Conservation (phyloP, 192 early-diverging fungal genomes). For the Podila clonocystis region DNA sequence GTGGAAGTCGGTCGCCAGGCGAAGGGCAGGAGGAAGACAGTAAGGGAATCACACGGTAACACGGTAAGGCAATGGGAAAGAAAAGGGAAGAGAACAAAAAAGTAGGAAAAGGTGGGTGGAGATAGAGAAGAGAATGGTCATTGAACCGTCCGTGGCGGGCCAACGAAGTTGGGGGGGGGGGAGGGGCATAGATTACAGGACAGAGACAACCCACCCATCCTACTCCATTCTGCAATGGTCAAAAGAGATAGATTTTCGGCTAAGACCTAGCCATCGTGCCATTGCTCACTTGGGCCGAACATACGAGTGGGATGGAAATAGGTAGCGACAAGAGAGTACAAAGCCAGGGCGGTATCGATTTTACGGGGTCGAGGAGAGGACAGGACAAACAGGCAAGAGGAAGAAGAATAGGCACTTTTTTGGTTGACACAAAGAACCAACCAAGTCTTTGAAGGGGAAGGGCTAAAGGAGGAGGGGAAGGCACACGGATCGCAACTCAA, state of each 20-base stretch:
- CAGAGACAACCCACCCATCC: background rate
- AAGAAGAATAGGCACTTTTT: background rate
- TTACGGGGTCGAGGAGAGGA: slow-evolving; percentile 1
- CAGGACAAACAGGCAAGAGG: background rate
- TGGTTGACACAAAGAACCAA: background rate
- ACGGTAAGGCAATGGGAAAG: background rate
- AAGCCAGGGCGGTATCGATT: slow-evolving; percentile 1
- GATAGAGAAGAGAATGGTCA: background rate
- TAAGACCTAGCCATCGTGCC: too few species aligned
- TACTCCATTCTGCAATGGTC: too few species aligned
- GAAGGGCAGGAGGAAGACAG: background rate
- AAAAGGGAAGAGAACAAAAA: background rate
- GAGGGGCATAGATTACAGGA: background rate
- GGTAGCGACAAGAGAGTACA: background rate
- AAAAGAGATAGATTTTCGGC: too few species aligned
- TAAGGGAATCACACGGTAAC: background rate
- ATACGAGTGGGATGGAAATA: background rate
- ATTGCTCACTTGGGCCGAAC: background rate
- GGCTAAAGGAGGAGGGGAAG: too few species aligned
- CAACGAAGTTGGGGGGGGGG: background rate
- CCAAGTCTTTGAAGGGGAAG: too few species aligned
- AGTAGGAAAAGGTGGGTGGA: background rate
- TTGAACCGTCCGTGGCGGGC: background rate
- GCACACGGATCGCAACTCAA: too few species aligned
- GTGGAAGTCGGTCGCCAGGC: background rate